Conservation (phyloP, 2,329 filamentous ascomycete species). For the Pestalotiopsis sp. region DNA sequence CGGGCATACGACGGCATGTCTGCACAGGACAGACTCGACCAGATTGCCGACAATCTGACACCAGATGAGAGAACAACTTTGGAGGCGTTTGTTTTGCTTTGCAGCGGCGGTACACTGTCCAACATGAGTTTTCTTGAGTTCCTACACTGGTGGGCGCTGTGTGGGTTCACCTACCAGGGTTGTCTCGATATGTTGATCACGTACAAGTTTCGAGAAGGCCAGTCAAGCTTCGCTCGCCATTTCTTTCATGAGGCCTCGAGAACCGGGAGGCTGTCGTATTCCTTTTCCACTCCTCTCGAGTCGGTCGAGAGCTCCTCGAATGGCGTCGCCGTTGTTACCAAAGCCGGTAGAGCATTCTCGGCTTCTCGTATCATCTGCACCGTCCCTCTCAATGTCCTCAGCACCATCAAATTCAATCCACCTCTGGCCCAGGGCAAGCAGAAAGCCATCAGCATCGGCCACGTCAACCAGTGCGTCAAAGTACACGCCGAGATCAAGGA, state of each 20-base stretch:
- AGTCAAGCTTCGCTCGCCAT: conserved; percentile 26
- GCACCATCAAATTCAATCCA: conserved; percentile 33
- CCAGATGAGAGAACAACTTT: conserved; percentile 29
- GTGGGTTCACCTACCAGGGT: conserved; percentile 15
- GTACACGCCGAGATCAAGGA: conserved; percentile 39
- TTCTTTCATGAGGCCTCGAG: conserved; percentile 30
- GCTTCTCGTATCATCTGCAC: conserved; percentile 32
- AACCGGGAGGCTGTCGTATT: conserved; percentile 25
- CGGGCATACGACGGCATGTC: conserved; percentile 26
- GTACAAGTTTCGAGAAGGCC: conserved; percentile 32
- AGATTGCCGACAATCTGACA: conserved; percentile 32
- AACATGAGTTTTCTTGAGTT: conserved; percentile 25
- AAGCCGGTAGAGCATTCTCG: conserved; percentile 23
- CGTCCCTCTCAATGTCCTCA: conserved; percentile 37
- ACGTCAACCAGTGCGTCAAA: conserved; percentile 39
- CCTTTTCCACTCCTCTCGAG: conserved; percentile 27
- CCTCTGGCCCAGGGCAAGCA: conserved; percentile 28
- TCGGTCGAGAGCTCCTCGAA: conserved; percentile 18
- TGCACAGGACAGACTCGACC: conserved; percentile 26
- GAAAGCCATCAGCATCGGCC: conserved; percentile 28
- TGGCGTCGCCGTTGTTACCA: conserved; percentile 28
- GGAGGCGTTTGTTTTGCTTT: conserved; percentile 26
- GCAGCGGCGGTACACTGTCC: conserved; percentile 27
- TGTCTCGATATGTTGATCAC: conserved; percentile 23
- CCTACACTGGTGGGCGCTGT: conserved; percentile 20